Base-by-base conservation (phyloP, 371 early-diverging fungal species). In the Mortierella sp. region DNA sequence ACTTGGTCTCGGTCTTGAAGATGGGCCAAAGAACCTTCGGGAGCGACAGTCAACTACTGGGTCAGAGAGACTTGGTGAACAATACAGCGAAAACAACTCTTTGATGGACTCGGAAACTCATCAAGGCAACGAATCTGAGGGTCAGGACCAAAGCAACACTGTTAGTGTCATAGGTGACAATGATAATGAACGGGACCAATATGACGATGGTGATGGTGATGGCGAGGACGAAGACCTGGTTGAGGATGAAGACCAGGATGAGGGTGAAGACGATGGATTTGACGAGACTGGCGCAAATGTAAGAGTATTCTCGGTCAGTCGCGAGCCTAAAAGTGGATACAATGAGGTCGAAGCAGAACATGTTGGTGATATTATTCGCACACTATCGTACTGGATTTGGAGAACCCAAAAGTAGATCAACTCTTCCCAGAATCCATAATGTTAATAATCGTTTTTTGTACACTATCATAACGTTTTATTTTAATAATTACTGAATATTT, bases 311-410 rank as follows among this genome's bases (percentile, higher is more conserved):
- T 76, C 82, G 16, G 82, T 82, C 57, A 82, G 82, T 38, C 82
- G 82, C 22, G 82, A 82, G 50, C 82, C 74, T 67, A 82, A 82
- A 74, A 76, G 63, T 60, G 82, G 82, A 40, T 82, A 69, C 73
- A 82, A 76, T 40, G 57, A 72, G 21, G 47, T 72, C 33, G 82
- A 82, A 33, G 66, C 82, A 3, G 71, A 82, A 22, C 82, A 82
- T 63, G 82, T 82, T n/a, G 82, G 82, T 8, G 82, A 82, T 60
- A 73, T 82, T 21, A 76, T 82, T 45, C 76, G 76, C 38, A 76
- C 82, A 9, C n/a, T 82, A 45, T 82, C 82, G 11, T 82, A 76
- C 52, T 76, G 82, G 82, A 66, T 82, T 63, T 82, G 82, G 82
- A 69, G 58, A 36, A 40, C 67, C 13, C 64, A 70, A 48, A 80